Evolutionary conservation across 164 flowering plant species (phyloP), one percentile per base, ranked within the genome.

Genomic region (Magnolia changhungtana): DNA sequence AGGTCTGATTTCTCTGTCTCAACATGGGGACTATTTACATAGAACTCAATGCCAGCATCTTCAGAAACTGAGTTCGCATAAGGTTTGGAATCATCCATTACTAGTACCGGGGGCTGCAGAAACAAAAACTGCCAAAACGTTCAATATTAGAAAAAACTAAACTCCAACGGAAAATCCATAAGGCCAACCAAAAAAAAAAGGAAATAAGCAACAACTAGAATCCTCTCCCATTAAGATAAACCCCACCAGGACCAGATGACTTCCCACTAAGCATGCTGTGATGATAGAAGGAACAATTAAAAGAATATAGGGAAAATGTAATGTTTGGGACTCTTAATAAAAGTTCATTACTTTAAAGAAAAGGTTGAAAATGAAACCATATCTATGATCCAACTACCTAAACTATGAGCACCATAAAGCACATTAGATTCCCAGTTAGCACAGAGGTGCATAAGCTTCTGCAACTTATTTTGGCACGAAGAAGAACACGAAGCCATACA

Each of bases 111-210:
- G 18, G 66, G 52, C 83, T 71, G 58, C 7, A 2, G 58, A 74
- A 9, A 80, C 71, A 67, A 70, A 50, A 49, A n/a, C 84, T 80
- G 85, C 75, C 55, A 78, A 77, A 51, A 59, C 52, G 78, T 19
- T 71, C 27, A 19, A 16, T 14, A 61, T 52, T 59, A 71, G 69
- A 67, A 61, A 70, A 70, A 61, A 55, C 10, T 23, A 52, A 3
- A 6, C 20, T 31, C 50, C 37, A 50, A 10, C 37, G 29, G 24
- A 68, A 16, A 55, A 55, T 3, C 18, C 61, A 55, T 55, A 16
- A 55, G 18, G 13, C 9, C 45, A 10, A 10, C 18, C 18, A 19
- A 21, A 63, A 1, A 67, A 20, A 37, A 1, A 71, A 21, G 23
- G 50, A 71, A 50, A 24, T 3, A 37, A 50, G n/a, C 63, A 72